Conservation (phyloP, 1,139 yeast genomes). For the Candida frijolesensis region DNA sequence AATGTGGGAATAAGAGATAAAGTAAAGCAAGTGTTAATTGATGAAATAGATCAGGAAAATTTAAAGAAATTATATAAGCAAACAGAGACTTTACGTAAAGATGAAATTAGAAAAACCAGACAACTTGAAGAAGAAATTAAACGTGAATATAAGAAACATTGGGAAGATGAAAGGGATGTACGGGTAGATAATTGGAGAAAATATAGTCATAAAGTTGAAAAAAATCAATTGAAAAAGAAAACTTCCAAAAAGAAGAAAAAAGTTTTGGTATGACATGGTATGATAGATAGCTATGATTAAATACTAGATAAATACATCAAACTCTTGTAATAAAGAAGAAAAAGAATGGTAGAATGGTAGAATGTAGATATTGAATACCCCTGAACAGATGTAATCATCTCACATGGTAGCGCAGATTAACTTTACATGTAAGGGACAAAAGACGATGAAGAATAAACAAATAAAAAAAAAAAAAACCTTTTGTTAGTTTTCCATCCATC, state of each 20-base stretch:
- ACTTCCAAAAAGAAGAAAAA: slow-evolving; percentile 28
- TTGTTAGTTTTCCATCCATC: background rate
- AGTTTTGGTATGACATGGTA: slow-evolving; percentile 33
- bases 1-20: slow-evolving; percentile 19
- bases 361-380: too few relatives aligned
- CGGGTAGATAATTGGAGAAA: slow-evolving; percentile 66
- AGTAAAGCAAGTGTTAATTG: slow-evolving; percentile 31
- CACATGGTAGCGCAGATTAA: background rate
- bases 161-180: slow-evolving; percentile 66
- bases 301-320: background rate
- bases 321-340: too few relatives aligned
- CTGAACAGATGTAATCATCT: too few relatives aligned
- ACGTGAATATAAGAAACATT: slow-evolving; percentile 45
- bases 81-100: slow-evolving; percentile 28
- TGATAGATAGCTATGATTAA: too few relatives aligned
- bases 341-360: too few relatives aligned
- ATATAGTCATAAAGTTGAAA: slow-evolving; percentile 46
- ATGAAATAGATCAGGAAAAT: slow-evolving; percentile 33
- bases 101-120: slow-evolving; percentile 34
- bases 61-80: slow-evolving; percentile 37
- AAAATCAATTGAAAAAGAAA: slow-evolving; percentile 44
- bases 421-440: too few relatives aligned
- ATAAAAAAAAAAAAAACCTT: background rate
- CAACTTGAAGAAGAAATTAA: slow-evolving; percentile 41
- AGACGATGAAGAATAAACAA: background rate